Conservation (phyloP, 768 basidiomycete species). For the Mycena kentingensis region DNA sequence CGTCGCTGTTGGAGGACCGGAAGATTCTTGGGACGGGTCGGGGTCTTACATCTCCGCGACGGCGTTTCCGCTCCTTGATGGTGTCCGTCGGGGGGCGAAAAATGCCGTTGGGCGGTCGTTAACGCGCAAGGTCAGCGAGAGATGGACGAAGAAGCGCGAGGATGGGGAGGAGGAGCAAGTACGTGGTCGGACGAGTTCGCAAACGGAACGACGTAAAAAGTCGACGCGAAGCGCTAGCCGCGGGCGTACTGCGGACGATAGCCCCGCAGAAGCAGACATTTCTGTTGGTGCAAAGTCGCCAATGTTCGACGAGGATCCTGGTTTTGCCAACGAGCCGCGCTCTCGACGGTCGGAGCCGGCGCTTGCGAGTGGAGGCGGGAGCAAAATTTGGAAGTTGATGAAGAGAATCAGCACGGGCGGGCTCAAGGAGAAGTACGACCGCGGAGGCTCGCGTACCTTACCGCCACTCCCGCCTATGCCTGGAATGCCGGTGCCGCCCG, state of each 20-base stretch:
- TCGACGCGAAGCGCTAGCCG: conserved; percentile 11
- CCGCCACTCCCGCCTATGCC: conserved; percentile 20
- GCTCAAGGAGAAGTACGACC: conserved; percentile 55
- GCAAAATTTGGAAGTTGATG: conserved; percentile 67
- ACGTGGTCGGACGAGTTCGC: conserved; percentile 8
- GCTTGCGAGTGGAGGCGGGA: conserved; percentile 36
- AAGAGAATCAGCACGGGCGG: conserved; percentile 69
- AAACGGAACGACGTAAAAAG: conserved; percentile 12
- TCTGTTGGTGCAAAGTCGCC: neutral
- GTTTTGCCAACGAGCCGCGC: conserved; percentile 16
- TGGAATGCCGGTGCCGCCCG: conserved; percentile 11
- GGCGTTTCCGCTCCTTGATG: conserved; percentile 23
- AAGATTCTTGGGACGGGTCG: conserved; percentile 37
- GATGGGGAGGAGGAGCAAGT: conserved; percentile 21
- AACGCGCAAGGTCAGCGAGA: conserved; percentile 21
- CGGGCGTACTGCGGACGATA: neutral
- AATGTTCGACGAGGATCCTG: neutral
- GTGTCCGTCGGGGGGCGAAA: conserved; percentile 11
- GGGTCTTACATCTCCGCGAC: conserved; percentile 19
- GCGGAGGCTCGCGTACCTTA: conserved; percentile 2
- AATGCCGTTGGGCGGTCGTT: conserved; percentile 16
- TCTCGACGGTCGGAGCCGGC: conserved; percentile 26
- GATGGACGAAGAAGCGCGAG: conserved; percentile 20
- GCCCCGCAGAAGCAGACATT: neutral
- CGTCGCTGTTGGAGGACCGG: conserved; percentile 45